Evolutionary conservation across 345 rosid genomes (phyloP), one percentile per base, ranked within the genome.

Genomic region (Carallia brachiata): DNA sequence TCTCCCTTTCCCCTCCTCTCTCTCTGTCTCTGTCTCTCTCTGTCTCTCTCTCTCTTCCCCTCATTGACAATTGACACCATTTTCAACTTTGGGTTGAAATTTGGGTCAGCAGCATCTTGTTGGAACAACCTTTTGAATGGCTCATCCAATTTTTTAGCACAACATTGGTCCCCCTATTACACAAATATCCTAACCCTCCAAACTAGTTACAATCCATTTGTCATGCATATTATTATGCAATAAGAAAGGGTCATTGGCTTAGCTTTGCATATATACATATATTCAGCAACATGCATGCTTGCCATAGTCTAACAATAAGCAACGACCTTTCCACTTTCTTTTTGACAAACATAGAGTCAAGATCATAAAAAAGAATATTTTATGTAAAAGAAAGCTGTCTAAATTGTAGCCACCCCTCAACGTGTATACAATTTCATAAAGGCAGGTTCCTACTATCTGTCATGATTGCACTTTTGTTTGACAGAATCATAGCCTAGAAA

Each of bases 91-190:
- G 63, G 79, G 63, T 75, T 75, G 75, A 70, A 73, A n/a, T 47
- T 53, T 28, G 62, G 80, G 84, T 75, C 86, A 72, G 53, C 68
- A 62, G 63, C 32, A n/a, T n/a, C n/a, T n/a, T n/a, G n/a, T n/a
- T 12, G 10, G 16, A 15, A 44, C 10, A 4, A 44, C 5, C 30
- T 71, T 76, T 74, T 73, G 74, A 72, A 78, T 76, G 52, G 34
- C 39, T 72, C 74, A 61, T 80, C 79, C 81, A 52, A 70, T 68
- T 68, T 74, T 74, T 62, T 64, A 68, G 68, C 64, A 57, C 64
- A n/a, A 4, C 19, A 57, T 76, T 84, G 75, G 78, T 81, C 81
- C 81, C 77, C 56, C 50, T 13, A 39, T 19, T 40, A 44, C 0
- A 44, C 12, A 12, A 44, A 44, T 44, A 44, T 44, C 50, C 16